Conservation (phyloP, 2,329 filamentous ascomycete species). For the Didymella exigua region DNA sequence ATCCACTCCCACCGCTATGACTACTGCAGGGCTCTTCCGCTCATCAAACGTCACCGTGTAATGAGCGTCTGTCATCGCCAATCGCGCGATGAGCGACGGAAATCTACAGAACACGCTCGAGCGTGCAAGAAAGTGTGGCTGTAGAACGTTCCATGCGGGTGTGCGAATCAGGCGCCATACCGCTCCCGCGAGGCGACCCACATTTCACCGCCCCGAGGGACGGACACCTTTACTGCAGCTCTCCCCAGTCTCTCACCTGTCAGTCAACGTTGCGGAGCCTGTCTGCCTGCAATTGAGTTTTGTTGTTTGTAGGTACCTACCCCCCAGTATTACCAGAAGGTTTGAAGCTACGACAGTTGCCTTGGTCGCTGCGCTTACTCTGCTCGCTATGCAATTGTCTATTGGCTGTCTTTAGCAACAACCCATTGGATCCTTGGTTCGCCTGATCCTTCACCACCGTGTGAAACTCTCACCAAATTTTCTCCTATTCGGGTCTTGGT, state of each 20-base stretch:
- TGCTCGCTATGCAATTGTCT: not conserved
- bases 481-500: not conserved
- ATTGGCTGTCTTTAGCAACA: slow-evolving; percentile 8
- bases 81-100: not conserved
- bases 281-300: slow-evolving; percentile 13
- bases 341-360: too few species aligned
- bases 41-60: too few species aligned
- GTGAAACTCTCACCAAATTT: slow-evolving; percentile 1
- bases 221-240: slow-evolving; percentile 19
- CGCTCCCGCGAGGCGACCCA: slow-evolving; percentile 5
- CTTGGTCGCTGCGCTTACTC: not conserved
- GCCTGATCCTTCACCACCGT: not conserved
- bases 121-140: slow-evolving; percentile 5
- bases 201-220: slow-evolving; percentile 5
- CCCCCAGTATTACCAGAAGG: not conserved
- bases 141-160: slow-evolving; percentile 8
- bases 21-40: too few species aligned
- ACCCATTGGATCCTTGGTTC: slow-evolving; percentile 1
- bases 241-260: slow-evolving; percentile 11
- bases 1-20: too few species aligned
- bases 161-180: slow-evolving; percentile 12
- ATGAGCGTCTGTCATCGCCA: too few species aligned
- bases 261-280: slow-evolving; percentile 10
- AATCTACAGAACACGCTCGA: not conserved
- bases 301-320: not conserved